Percentiles rank a stretch among this genome's conserved stretches.
phyloP scores from a whole-genome alignment of 345 rosid genomes.

The Ailanthus altissimus region DNA sequence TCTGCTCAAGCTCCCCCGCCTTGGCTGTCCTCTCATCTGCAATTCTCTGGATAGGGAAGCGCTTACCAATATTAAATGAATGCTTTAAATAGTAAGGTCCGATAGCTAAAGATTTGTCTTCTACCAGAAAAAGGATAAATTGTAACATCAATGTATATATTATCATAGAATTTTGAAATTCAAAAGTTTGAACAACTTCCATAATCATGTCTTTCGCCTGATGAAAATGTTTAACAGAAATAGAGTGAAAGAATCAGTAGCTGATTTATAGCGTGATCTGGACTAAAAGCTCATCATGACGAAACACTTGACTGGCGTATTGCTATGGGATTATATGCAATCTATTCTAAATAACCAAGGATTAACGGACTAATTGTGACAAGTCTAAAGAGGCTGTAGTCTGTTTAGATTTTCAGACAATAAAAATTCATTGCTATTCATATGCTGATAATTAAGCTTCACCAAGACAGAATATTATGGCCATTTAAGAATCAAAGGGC shows the following conservation, averaged over 20 bases:
- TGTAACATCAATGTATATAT: constrained; percentile 18
- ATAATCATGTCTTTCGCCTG: neutral
- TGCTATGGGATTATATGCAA: neutral
- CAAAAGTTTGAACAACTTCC: constrained; percentile 5
- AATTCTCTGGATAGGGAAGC: constrained; percentile 63
- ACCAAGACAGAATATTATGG: neutral
- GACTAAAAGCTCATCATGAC: neutral
- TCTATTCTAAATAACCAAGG: neutral
- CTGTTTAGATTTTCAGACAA: neutral
- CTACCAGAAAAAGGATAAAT: constrained; percentile 9
- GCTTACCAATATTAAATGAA: constrained; percentile 12
- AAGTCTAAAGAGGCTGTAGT: neutral
- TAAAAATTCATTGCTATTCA: neutral
- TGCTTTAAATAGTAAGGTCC: neutral
- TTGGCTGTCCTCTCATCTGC: constrained; percentile 91
- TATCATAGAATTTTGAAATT: neutral
- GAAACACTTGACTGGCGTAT: neutral
- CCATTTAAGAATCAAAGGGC: neutral
- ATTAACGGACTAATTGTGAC: neutral
- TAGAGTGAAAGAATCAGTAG: neutral
- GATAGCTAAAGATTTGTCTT: neutral
- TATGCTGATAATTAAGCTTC: neutral
- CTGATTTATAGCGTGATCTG: neutral
- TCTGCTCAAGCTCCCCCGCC: constrained; percentile 90
- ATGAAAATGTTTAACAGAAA: neutral